A percentile compares a stretch with the other conserved stretches of the same genome.
These are phyloP conservation scores for Euphorbia peplus DNA, from an alignment of 345 rosid species.

Conservation along the genomic window DNA sequence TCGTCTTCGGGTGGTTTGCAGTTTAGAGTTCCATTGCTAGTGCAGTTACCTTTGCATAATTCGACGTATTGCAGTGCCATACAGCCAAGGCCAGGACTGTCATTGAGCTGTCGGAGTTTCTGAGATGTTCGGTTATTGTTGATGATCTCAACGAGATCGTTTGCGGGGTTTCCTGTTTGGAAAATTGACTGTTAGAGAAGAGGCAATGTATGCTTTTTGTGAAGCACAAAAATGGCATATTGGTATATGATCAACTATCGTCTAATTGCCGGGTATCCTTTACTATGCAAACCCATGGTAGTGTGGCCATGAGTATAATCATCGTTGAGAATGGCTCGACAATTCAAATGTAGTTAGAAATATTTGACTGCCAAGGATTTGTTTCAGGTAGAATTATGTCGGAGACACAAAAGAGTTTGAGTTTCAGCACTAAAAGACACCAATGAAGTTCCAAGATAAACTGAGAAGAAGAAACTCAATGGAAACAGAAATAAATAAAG, in stretches of 20 bases:
- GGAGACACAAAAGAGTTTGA: too few relatives aligned
- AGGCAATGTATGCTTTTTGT: not conserved
- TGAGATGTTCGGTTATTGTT: constrained; percentile 64
- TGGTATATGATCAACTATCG: not conserved
- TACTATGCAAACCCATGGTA: too few relatives aligned
- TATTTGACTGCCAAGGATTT: too few relatives aligned
- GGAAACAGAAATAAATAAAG: too few relatives aligned
- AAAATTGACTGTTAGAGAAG: not conserved
- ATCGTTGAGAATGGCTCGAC: too few relatives aligned
- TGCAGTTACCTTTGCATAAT: constrained; percentile 70
- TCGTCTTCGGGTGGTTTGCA: constrained; percentile 68
- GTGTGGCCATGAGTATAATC: too few relatives aligned
- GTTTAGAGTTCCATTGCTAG: constrained; percentile 40
- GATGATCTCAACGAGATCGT: constrained; percentile 64
- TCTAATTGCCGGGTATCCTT: too few relatives aligned
- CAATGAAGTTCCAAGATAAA: too few relatives aligned
- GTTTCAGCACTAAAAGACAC: too few relatives aligned
- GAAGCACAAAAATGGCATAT: not conserved
- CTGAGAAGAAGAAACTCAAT: too few relatives aligned
- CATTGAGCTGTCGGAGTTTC: constrained; percentile 49
- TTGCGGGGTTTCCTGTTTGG: constrained; percentile 67
- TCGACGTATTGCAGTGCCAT: constrained; percentile 77
- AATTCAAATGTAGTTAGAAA: too few relatives aligned
- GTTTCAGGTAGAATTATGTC: too few relatives aligned
- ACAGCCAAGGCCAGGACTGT: constrained; percentile 87